Conservation (phyloP, 306 rosid genomes). For the Quercus bicolor region DNA sequence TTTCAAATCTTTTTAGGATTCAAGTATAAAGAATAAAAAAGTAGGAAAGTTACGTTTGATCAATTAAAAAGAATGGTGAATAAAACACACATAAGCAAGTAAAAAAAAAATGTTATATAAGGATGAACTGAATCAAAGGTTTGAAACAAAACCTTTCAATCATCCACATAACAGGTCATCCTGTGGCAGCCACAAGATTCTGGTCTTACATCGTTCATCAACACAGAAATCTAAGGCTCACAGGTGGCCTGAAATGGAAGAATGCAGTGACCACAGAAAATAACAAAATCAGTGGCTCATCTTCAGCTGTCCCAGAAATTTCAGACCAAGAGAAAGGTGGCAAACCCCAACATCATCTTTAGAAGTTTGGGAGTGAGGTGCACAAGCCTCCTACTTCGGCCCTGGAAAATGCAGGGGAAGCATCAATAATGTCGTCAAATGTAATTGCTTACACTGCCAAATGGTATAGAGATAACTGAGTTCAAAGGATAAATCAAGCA, state of each 20-base stretch:
- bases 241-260: slow-evolving; percentile 46
- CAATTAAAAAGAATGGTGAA: slow-evolving; percentile 19
- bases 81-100: slow-evolving; percentile 21
- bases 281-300: slow-evolving; percentile 36
- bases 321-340: slow-evolving; percentile 43
- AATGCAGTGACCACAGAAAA: slow-evolving; percentile 35
- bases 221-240: slow-evolving; percentile 50
- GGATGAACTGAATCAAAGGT: slow-evolving; percentile 26
- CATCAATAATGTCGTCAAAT: slow-evolving; percentile 49
- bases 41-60: not conserved
- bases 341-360: slow-evolving; percentile 39
- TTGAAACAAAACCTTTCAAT: slow-evolving; percentile 31
- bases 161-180: slow-evolving; percentile 39
- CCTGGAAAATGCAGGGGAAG: slow-evolving; percentile 77
- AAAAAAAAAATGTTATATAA: slow-evolving; percentile 16
- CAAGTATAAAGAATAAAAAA: not conserved
- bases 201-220: slow-evolving; percentile 42
- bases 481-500: slow-evolving; percentile 17
- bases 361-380: slow-evolving; percentile 56
- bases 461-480: slow-evolving; percentile 27
- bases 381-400: slow-evolving; percentile 53
- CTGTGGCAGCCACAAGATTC: slow-evolving; percentile 43
- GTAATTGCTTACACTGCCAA: slow-evolving; percentile 41
- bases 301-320: slow-evolving; percentile 30
- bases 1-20: not conserved